These are phyloP conservation scores for Aureobasidium sp. DNA, from an alignment of 2,329 filamentous ascomycete genomes.

Conservation along the genomic window DNA sequence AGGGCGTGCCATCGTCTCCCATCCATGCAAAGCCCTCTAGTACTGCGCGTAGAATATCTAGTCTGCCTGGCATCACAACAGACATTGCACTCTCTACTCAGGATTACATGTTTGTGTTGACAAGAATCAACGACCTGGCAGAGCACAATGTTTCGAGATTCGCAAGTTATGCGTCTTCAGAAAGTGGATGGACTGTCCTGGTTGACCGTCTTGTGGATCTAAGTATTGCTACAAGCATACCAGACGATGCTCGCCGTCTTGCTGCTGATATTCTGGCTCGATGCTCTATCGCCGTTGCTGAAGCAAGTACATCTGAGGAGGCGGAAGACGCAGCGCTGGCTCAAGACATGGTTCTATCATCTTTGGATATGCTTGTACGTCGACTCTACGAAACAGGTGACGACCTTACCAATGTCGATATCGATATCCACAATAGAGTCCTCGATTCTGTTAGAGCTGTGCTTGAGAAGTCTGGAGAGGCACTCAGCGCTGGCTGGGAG, in stretches of 20 bases:
- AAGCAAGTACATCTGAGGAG: slow-evolving; percentile 47
- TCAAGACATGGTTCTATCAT: slow-evolving; percentile 26
- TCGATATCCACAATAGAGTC: slow-evolving; percentile 62
- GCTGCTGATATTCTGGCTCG: slow-evolving; percentile 45
- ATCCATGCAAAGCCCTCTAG: slow-evolving; percentile 21
- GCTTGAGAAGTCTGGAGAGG: slow-evolving; percentile 82
- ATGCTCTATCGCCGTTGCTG: slow-evolving; percentile 40
- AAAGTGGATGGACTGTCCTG: slow-evolving; percentile 71
- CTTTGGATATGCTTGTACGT: slow-evolving; percentile 43
- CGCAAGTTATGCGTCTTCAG: slow-evolving; percentile 56
- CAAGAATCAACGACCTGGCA: slow-evolving; percentile 42
- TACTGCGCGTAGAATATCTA: slow-evolving; percentile 33
- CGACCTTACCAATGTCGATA: slow-evolving; percentile 24
- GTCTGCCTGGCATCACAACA: slow-evolving; percentile 37
- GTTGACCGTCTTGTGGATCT: slow-evolving; percentile 48
- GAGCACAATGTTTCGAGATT: slow-evolving; percentile 52
- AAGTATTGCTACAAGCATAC: slow-evolving; percentile 33
- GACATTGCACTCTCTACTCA: slow-evolving; percentile 32
- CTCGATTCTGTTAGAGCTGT: slow-evolving; percentile 62
- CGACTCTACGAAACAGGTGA: slow-evolving; percentile 25
- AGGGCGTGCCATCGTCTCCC: slow-evolving; percentile 17
- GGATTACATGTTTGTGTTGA: slow-evolving; percentile 43
- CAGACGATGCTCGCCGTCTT: slow-evolving; percentile 40
- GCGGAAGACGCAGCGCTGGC: slow-evolving; percentile 28
- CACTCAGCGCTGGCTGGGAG: slow-evolving; percentile 75